Base-by-base conservation (phyloP, 2,329 filamentous ascomycete species). In the Trichoderma atroviride region DNA sequence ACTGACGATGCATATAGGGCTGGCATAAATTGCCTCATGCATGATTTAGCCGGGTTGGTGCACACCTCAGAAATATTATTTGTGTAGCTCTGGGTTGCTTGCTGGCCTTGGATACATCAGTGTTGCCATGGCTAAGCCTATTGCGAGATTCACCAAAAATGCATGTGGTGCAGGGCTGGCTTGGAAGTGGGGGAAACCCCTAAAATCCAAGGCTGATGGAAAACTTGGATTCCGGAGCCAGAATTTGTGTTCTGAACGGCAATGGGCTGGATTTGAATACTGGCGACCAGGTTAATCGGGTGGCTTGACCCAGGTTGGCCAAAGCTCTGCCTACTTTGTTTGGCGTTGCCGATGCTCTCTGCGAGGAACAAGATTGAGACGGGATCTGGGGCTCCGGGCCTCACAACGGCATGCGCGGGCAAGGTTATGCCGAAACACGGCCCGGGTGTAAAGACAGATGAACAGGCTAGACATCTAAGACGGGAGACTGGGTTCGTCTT, bases 351-450 rank as follows among this genome's bases (percentile, higher is more conserved):
- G 56, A 59, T 66, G 9, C 22, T 50, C 22, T 50, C 47, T 53
- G 68, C 35, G 50, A 59, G 47, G 58, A 50, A 24, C 37, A 22
- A 35, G 40, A 27, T 68, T 37, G 29, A 62, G 27, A 55, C 27
- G 58, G 47, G 43, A 40, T 37, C n/a, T 61, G 55, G 57, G 57
- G 22, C 43, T 55, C 33, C 57, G 37, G 43, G 55, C 65, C 47
- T 61, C 65, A n/a, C 52, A 47, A 68, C 58, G 61, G 56, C 50
- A 70, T 67, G 69, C 61, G 63, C 69, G 69, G 69, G 63, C 57
- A 62, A 47, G 62, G 52, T 55, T 62, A 58, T 60, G 69, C 69
- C 55, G 69, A 67, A 53, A 67, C n/a, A 66, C 61, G 47, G 57
- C 52, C 53, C 52, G 58, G 57, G 29, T 50, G 24, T 65, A 62